A percentile compares a stretch with the other conserved stretches of the same genome.
Conservation (phyloP, 805 yeast genomes). For the Sungouiella thailandica region DNA sequence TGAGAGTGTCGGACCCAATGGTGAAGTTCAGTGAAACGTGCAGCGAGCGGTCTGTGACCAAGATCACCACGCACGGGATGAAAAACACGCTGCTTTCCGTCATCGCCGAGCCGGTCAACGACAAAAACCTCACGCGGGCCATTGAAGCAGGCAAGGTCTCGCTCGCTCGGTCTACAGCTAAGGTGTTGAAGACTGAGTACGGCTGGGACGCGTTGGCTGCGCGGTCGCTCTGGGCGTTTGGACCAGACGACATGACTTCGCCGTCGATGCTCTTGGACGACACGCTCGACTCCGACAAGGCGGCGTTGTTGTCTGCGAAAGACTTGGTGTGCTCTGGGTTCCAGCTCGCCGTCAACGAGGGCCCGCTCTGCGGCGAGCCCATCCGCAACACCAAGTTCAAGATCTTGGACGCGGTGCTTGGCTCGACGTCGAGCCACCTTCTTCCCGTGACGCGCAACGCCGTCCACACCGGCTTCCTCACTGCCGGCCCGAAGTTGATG, state of each 20-base stretch:
- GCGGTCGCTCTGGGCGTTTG: conserved; percentile 75
- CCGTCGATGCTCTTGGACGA: conserved; percentile 65
- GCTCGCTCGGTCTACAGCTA: conserved; percentile 40
- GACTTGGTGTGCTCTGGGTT: conserved; percentile 71
- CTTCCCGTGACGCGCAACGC: conserved; percentile 83
- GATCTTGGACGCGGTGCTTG: conserved; percentile 53
- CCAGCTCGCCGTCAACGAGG: conserved; percentile 76
- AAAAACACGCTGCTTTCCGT: conserved; percentile 57
- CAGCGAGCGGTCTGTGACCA: conserved; percentile 57
- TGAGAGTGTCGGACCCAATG: conserved; percentile 82
- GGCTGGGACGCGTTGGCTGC: conserved; percentile 84
- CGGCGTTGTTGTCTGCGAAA: conserved; percentile 38
- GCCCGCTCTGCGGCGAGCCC: conserved; percentile 89
- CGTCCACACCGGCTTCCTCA: conserved; percentile 71
- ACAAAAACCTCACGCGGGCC: conserved; percentile 44
- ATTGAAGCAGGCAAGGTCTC: conserved; percentile 47
- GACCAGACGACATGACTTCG: conserved; percentile 44
- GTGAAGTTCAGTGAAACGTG: conserved; percentile 78
- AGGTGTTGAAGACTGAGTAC: conserved; percentile 50
- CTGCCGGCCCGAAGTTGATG: conserved; percentile 71
- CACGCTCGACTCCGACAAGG: conserved; percentile 68
- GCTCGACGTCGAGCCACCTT: conserved; percentile 61
- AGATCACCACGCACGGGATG: conserved; percentile 54
- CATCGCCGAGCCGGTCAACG: conserved; percentile 69
- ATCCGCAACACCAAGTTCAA: conserved; percentile 66